Conservation (phyloP, 495 filamentous ascomycete genomes). For the Acidiella bohemica region DNA sequence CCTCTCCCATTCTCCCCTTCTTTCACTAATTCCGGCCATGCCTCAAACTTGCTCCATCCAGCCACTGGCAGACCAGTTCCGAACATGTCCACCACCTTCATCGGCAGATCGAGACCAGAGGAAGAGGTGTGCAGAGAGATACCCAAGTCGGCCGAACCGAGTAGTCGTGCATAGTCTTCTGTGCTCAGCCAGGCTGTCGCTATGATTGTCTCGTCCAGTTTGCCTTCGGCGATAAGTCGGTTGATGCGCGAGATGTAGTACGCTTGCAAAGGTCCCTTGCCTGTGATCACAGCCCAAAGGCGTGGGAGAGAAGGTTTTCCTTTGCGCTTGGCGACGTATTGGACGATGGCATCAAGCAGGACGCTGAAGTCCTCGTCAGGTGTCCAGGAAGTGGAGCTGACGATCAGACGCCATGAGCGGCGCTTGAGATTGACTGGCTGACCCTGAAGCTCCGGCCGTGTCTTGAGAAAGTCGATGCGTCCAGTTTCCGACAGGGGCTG, state of each 20-base stretch:
- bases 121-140: conserved; percentile 85
- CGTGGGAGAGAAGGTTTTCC: conserved; percentile 36
- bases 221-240: conserved; percentile 41
- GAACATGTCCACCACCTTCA: conserved; percentile 99
- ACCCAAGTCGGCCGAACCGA: conserved; percentile 82
- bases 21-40: conserved; percentile 72
- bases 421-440: conserved; percentile 39
- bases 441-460: conserved; percentile 25
- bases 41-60: conserved; percentile 69
- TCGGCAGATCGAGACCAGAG: conserved; percentile 89
- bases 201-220: conserved; percentile 54
- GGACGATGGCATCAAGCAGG: conserved; percentile 74
- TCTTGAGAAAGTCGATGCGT: conserved; percentile 45
- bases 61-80: conserved; percentile 83
- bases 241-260: conserved; percentile 55
- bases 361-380: conserved; percentile 89
- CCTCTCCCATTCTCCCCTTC: conserved; percentile 77
- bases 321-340: conserved; percentile 37
- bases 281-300: conserved; percentile 79
- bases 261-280: conserved; percentile 73
- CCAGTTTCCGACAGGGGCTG: conserved; percentile 45
- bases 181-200: conserved; percentile 71
- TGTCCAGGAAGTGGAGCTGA: conserved; percentile 94
- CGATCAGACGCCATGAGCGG: conserved; percentile 50
- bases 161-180: conserved; percentile 67